Evolutionary conservation across 768 basidiomycete species (phyloP), one percentile per base, ranked within the genome.

Genomic region (Daedaleopsis sinensis): DNA sequence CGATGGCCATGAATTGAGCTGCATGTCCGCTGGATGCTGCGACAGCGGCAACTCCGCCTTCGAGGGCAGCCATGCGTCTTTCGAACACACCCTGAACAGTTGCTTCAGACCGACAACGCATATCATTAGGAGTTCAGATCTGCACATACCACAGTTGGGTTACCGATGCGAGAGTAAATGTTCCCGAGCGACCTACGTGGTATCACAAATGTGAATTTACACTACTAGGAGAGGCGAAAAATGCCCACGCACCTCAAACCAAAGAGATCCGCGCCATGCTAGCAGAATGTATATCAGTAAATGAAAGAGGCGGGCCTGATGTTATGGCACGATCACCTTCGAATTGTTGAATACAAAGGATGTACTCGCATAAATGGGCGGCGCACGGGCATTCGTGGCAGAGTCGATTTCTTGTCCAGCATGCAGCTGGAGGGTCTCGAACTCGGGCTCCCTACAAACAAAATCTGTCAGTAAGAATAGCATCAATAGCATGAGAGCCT

Each of bases 341-440:
- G 88, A 85, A 70, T 89, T 78, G 67, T 91, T 86, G 80, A 91
- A 92, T 16, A 85, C 84, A 62, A 86, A 92, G 66, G 85, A 86
- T 2, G 89, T 88, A 13, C 86, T 77, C 0, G 89, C 84, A 61
- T 91, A 92, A 68, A 94, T 91, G 0, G 92, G 92, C 0, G 85
- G 83, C 5, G 91, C 92, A 4, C 91, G 82, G 6, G 92, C 88
- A 62, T 89, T 85, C 0, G 88, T 90, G 5, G 86, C 71, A 1
- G 83, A 71, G 73, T 90, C 89, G 12, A 82, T 81, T 13, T 73
- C 74, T 63, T 91, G 88, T 1, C 92, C 92, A 32, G 85, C 92
- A 70, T 94, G 91, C 15, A 93, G 79, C 73, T 91, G 90, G 52
- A 93, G 77, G 5, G 91, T 93, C 68, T 93, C 90, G 66, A 92